Evolutionary conservation across 1,139 yeast species (phyloP).

Genomic region (Sugiyamaella castrensis): DNA sequence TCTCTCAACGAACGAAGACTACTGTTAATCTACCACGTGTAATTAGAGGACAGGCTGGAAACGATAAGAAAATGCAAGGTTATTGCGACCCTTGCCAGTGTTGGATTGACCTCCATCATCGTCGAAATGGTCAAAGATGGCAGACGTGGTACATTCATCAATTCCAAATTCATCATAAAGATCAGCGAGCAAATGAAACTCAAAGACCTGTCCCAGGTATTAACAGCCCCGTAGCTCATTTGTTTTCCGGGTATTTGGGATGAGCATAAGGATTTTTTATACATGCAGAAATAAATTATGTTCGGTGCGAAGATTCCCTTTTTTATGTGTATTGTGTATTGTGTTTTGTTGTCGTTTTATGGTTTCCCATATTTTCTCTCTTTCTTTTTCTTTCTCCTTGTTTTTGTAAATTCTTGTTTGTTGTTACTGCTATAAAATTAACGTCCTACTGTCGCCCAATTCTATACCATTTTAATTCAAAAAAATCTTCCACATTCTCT

Average conservation of each 20-base stretch:
- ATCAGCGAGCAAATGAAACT: conserved; percentile 17
- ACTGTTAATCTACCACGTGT: conserved; percentile 20
- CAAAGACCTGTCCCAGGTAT: conserved; percentile 15
- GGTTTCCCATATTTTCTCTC: not conserved
- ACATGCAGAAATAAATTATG: not conserved
- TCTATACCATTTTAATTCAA: conserved; percentile 55
- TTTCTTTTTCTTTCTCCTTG: not conserved
- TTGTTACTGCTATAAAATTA: not conserved
- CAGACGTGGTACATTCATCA: conserved; percentile 26
- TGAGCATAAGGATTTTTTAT: not conserved
- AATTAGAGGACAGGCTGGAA: conserved; percentile 20
- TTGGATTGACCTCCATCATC: conserved; percentile 24
- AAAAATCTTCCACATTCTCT: conserved; percentile 57
- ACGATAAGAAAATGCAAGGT: conserved; percentile 21
- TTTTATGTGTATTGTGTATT: not conserved
- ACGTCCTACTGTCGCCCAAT: conserved; percentile 7
- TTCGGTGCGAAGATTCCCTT: not conserved
- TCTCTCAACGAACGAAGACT: conserved; percentile 23
- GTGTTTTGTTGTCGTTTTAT: not conserved
- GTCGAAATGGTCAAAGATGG: conserved; percentile 22
- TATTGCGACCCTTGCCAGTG: conserved; percentile 20
- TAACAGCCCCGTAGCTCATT: conserved; percentile 6
- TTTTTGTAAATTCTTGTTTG: not conserved
- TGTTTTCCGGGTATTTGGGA: conserved; percentile 13
- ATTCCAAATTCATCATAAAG: conserved; percentile 23